Conservation (phyloP, 2,329 filamentous ascomycete genomes). For the Trichoderma harzianum region DNA sequence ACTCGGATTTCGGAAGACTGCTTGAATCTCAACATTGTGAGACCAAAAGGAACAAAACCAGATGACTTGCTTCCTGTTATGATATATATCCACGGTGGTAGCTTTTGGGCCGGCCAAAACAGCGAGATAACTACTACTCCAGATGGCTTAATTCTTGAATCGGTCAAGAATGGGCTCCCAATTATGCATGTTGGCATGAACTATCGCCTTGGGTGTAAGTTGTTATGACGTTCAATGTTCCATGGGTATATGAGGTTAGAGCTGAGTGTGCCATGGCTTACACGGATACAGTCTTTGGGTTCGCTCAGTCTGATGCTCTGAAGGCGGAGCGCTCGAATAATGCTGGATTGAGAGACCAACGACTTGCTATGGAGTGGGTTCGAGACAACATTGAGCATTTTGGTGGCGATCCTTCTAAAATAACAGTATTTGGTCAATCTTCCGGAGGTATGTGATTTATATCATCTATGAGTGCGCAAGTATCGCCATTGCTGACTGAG, state of each 20-base stretch:
- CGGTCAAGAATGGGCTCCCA: conserved; percentile 39
- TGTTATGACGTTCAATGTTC: background rate
- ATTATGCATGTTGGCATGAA: conserved; percentile 37
- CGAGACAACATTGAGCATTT: conserved; percentile 46
- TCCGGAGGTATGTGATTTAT: conserved; percentile 27
- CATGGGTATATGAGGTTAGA: background rate
- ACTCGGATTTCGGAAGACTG: conserved; percentile 38
- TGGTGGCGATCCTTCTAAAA: conserved; percentile 46
- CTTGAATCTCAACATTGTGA: conserved; percentile 34
- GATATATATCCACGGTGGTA: conserved; percentile 34
- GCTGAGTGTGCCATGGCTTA: background rate
- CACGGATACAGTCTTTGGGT: conserved; percentile 26
- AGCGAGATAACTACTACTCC: conserved; percentile 36
- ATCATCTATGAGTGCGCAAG: background rate
- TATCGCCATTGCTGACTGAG: background rate
- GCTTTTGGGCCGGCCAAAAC: conserved; percentile 33
- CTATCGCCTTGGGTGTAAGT: conserved; percentile 28
- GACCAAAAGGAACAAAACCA: conserved; percentile 26
- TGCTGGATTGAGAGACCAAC: conserved; percentile 52
- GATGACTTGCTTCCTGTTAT: conserved; percentile 34
- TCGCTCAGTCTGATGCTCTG: conserved; percentile 26
- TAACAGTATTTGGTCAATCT: conserved; percentile 35
- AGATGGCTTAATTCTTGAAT: conserved; percentile 45
- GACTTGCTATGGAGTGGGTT: conserved; percentile 42
- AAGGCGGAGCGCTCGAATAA: conserved; percentile 34